These are phyloP conservation scores for Clarireedia sp. DNA, from an alignment of 2,329 filamentous ascomycete species.

Conservation along the genomic window DNA sequence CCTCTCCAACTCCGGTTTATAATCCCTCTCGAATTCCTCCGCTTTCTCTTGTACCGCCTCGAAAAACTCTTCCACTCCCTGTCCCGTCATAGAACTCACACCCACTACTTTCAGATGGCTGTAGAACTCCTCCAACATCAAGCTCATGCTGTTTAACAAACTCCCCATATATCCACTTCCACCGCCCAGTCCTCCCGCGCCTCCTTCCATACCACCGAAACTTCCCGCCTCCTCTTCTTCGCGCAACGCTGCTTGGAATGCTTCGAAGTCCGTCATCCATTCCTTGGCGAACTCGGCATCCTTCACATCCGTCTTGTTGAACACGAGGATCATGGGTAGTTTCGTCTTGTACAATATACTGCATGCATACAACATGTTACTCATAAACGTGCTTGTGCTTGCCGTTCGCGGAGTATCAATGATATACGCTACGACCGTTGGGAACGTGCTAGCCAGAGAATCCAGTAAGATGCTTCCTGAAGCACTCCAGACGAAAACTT, in stretches of 20 bases:
- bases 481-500: constrained; percentile 97
- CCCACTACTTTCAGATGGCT: constrained; percentile 86
- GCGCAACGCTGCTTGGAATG: constrained; percentile 79
- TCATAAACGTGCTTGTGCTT: constrained; percentile 97
- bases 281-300: constrained; percentile 87
- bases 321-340: constrained; percentile 95
- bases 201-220: constrained; percentile 65
- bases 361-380: constrained; percentile 98
- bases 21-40: constrained; percentile 81
- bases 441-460: constrained; percentile 86
- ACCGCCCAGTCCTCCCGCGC: constrained; percentile 47
- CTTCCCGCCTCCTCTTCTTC: constrained; percentile 71
- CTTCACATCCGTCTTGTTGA: constrained; percentile 98
- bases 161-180: constrained; percentile 96
- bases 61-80: constrained; percentile 91
- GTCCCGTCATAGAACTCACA: constrained; percentile 86
- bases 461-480: constrained; percentile 91
- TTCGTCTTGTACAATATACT: constrained; percentile 98
- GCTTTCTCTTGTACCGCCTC: constrained; percentile 79
- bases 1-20: constrained; percentile 82
- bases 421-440: constrained; percentile 93
- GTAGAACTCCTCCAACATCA: constrained; percentile 97
- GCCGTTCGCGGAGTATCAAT: constrained; percentile 93
- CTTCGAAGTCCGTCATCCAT: constrained; percentile 99
- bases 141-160: constrained; percentile 91